Evolutionary conservation across 2,329 filamentous ascomycete genomes (phyloP).

Genomic region (Leptosphaerulina australis): DNA sequence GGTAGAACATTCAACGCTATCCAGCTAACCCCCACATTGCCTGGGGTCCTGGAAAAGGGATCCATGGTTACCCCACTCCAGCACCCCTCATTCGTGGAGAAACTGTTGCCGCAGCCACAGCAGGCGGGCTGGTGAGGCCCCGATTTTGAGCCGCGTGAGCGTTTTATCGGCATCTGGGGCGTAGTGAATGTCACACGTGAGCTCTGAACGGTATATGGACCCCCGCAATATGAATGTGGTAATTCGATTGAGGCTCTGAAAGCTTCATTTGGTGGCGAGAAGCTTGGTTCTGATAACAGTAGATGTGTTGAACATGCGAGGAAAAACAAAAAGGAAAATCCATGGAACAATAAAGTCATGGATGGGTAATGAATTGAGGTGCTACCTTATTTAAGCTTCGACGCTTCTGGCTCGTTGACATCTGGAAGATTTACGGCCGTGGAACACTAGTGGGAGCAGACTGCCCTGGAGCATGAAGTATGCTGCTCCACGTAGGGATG

Average conservation of each 20-base stretch:
- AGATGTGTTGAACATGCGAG: background rate
- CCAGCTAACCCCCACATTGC: constrained; percentile 7
- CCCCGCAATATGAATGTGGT: background rate
- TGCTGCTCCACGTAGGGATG: background rate
- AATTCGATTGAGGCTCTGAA: constrained; percentile 13
- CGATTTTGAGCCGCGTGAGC: constrained; percentile 17
- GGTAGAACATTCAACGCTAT: background rate
- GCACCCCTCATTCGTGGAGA: constrained; percentile 28
- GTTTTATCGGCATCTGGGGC: constrained; percentile 9
- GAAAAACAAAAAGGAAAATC: background rate
- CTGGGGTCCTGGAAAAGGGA: constrained; percentile 2
- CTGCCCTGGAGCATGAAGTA: background rate
- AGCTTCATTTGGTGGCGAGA: constrained; percentile 15
- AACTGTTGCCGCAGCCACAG: constrained; percentile 17
- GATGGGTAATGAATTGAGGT: background rate
- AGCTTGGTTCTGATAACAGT: constrained; percentile 2
- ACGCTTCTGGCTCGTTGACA: background rate
- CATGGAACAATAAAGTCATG: background rate
- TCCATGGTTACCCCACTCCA: constrained; percentile 8
- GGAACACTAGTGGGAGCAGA: constrained; percentile 3
- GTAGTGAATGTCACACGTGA: background rate
- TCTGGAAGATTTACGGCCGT: constrained; percentile 16
- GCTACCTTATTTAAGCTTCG: background rate
- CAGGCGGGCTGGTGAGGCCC: constrained; percentile 3
- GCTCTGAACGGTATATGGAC: background rate